Evolutionary conservation across 2,329 filamentous ascomycete species (phyloP).

Genomic region (Setomelanomma holmii): DNA sequence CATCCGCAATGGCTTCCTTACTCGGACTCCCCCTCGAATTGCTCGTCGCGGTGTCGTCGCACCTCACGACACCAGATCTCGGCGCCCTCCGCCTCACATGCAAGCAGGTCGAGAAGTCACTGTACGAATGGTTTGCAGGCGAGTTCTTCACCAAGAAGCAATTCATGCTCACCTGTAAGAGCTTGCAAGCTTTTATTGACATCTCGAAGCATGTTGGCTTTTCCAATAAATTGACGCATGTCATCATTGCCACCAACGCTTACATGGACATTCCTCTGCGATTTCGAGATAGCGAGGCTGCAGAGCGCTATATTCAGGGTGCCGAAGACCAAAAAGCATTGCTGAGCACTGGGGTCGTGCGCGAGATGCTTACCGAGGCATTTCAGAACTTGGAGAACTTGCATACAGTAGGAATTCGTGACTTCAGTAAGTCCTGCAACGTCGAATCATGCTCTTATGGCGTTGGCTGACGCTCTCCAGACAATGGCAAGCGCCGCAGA

Average conservation of each 20-base stretch:
- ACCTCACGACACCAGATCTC: conserved; percentile 64
- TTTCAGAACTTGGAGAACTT: conserved; percentile 64
- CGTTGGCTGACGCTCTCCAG: background rate
- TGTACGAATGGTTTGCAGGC: conserved; percentile 63
- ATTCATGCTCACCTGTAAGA: conserved; percentile 67
- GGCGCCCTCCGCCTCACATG: conserved; percentile 63
- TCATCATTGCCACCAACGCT: conserved; percentile 59
- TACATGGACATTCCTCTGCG: conserved; percentile 23
- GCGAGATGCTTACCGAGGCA: conserved; percentile 63
- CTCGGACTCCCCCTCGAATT: conserved; percentile 63
- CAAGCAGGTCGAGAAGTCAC: conserved; percentile 60
- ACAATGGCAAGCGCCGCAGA: conserved; percentile 57
- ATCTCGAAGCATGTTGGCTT: conserved; percentile 51
- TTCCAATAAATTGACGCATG: conserved; percentile 52
- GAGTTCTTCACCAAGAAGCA: conserved; percentile 73
- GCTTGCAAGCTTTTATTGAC: conserved; percentile 60
- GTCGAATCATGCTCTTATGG: background rate
- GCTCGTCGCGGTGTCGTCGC: conserved; percentile 59
- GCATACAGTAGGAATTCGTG: conserved; percentile 64
- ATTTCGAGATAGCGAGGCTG: conserved; percentile 20
- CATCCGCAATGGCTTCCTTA: conserved; percentile 28
- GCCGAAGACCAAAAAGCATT: conserved; percentile 35
- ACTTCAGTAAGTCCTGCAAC: conserved; percentile 52
- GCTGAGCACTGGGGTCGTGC: conserved; percentile 55
- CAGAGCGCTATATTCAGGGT: conserved; percentile 24